Conservation (phyloP, 345 rosid species). For the Populus ilicifolia region DNA sequence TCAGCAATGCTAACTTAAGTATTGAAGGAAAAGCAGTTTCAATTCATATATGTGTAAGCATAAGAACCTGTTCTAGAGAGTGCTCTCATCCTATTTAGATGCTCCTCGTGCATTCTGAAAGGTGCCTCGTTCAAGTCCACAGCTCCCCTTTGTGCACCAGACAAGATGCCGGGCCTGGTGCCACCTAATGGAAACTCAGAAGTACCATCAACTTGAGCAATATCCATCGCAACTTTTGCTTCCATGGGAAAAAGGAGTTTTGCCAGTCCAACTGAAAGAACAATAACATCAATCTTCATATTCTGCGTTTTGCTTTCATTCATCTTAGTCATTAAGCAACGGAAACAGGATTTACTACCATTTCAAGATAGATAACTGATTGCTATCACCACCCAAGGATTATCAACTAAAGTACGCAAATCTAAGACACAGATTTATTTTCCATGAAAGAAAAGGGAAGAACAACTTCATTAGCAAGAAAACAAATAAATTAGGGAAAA, state of each 20-base stretch:
- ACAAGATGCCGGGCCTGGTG: slow-evolving; percentile 29
- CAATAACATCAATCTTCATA: neutral
- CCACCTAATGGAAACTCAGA: slow-evolving; percentile 54
- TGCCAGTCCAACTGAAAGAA: slow-evolving; percentile 66
- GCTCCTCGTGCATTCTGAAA: slow-evolving; percentile 62
- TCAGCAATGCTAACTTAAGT: neutral
- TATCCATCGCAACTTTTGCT: slow-evolving; percentile 66
- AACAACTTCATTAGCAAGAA: no score
- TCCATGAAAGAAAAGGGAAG: no score
- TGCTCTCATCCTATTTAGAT: slow-evolving; percentile 56
- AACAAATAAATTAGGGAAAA: no score
- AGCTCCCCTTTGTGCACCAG: slow-evolving; percentile 36
- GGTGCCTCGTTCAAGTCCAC: slow-evolving; percentile 66
- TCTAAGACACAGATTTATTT: no score
- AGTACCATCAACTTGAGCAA: slow-evolving; percentile 56
- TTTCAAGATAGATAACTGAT: no score
- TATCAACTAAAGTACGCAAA: no score
- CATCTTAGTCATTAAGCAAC: no score
- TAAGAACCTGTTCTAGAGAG: slow-evolving; percentile 65
- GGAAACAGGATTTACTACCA: no score
- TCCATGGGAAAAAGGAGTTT: slow-evolving; percentile 76
- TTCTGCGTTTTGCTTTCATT: neutral
- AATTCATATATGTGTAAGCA: neutral
- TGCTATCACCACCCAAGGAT: no score
- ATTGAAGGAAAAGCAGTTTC: neutral